Base-by-base conservation (phyloP, 202 grass and related monocot species). In the Zizania palustris region DNA sequence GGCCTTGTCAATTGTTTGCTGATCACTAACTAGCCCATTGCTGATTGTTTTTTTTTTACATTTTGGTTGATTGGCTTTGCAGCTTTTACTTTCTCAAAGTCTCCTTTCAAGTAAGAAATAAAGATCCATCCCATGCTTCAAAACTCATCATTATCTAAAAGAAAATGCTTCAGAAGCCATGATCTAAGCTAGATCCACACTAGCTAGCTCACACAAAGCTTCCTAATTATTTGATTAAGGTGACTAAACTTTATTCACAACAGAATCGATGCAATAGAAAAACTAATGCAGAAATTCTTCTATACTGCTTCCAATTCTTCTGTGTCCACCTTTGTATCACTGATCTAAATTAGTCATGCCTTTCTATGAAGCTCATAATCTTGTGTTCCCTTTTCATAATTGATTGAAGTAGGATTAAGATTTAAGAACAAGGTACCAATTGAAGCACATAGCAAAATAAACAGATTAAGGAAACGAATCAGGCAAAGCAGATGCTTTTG, bases 21-120 rank as follows among this genome's bases (percentile, higher is more conserved):
- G 35, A 3, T 71, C 34, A 45, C 4, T 9, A 59, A 33, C 4
- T 9, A 59, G 28, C 60, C 13, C 49, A 43, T 43, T 65, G 59
- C 1, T 60, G 42, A 13, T 61, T 11, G 0, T 59, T 75, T 64
- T 58, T 4, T 35, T 76, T 72, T 35, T 35, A 33, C 55, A 39
- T 22, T 63, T 37, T 9, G 76, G 50, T 54, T 51, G 48, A 75
- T 80, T 88, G 76, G 54, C 60, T 84, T 72, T 49, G 15, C 60
- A 50, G 35, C 76, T 71, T 71, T 80, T 72, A 76, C 41, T 84
- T 80, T 65, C 58, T 65, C 14, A 72, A 66, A 81, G 71, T 80
- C 59, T 60, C 54, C 43, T 72, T 21, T 67, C 60, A 67, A 84
- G 75, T 12, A 60, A 72, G 51, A 50, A 88, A 75, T 69, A 88